Evolutionary conservation across 805 yeast species (phyloP), one percentile per base, ranked within the genome.

Genomic region (Spathaspora girioi): DNA sequence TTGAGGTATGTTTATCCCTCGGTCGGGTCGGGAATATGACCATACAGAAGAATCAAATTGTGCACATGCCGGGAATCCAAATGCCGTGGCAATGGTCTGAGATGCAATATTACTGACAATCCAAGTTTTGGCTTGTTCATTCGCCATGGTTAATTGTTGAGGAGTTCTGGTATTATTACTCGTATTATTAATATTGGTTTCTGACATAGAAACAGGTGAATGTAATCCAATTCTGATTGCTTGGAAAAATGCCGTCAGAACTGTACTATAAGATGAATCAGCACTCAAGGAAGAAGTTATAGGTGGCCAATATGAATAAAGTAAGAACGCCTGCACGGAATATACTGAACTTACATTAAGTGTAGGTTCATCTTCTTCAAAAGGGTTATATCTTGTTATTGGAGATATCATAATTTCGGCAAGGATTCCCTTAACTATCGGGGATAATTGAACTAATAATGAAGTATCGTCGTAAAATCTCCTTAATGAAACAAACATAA

Each of bases 271-370:
- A 3, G 96, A 87, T 7, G 97, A 87, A 64, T 94, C 98, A 0
- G 98, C 97, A 67, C 96, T 88, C 45, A 94, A 76, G 0, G 97
- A 91, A 0, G 98, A 90, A 0, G 97, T 89, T 38, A 92, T 78
- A 2, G 97, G 97, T 0, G 98, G 98, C 99, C 98, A 93, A 65
- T 86, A 83, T 0, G 97, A 86, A 67, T 88, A 90, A 1, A 93
- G 71, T 26, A 93, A 69, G 56, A 93, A 86, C 0, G 97, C 97
- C 66, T 93, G 99, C 0, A 93, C 97, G 0, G 97, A 87, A 63
- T 86, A 93, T 0, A 93, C 97, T 19, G 96, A 86, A 4, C 96
- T 89, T 1, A 91, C 93, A 59, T 92, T 92, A 61, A 89, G 74
- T 11, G 88, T 80, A 0, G 96, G 96, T 58, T 86, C 92, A 57